Base-by-base conservation (phyloP, 179 eudicot genomes). In the Amaranthus tricolor region DNA sequence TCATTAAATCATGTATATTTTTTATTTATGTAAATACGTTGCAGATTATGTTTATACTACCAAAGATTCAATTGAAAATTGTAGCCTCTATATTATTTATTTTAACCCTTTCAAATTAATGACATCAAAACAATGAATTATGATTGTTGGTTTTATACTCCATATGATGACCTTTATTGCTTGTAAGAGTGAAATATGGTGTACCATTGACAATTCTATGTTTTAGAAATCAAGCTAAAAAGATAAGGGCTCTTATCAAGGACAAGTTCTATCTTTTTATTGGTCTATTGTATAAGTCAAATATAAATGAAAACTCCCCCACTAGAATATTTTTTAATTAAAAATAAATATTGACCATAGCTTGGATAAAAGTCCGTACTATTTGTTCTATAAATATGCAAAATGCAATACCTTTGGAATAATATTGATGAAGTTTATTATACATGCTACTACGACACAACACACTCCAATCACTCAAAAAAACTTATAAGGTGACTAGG, bases 161-260 rank as follows among this genome's bases (percentile, higher is more conserved):
- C 48, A 76, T 60, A 68, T 81, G 11, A 66, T 62, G 51, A 1
- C 52, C 10, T 11, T 2, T 50, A 66, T 81, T 81, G 75, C 78
- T 81, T 77, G 72, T 16, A 71, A 74, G 73, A 74, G 81, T 74
- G 71, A 74, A 72, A 81, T 74, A 74, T 55, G 58, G 19, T 68
- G 56, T 47, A 57, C 13, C 68, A 68, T 81, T 81, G 81, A 77
- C 84, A 47, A 56, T 77, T 81, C 66, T 73, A 61, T 67, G 55
- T 61, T 65, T 16, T 48, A 59, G 24, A 47, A 17, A 44, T 19
- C 21, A 54, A 54, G 59, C 69, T 8, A 53, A 54, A 66, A 69
- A 74, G 75, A 74, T 69, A 70, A 79, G 63, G 57, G 57, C 40
- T 68, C 81, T 43, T 73, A 52, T 59, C n/a, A 58, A 60, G 43